phyloP scores from a whole-genome alignment of 352 stramenopile genomes.

The Phytophthora crassamura region DNA sequence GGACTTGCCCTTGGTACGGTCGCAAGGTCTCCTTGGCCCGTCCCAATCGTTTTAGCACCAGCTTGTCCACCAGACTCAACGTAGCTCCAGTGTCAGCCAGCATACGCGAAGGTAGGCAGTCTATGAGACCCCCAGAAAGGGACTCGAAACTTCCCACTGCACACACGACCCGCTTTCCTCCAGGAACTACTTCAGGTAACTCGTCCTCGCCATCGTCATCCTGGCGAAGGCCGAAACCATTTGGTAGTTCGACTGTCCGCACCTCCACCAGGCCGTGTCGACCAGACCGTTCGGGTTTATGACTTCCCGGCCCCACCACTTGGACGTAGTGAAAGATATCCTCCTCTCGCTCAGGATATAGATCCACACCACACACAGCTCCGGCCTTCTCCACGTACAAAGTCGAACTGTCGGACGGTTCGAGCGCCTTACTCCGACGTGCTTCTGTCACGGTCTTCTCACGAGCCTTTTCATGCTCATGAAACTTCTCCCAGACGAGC shows the following conservation, averaged over 20 bases:
- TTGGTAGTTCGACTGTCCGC: not conserved
- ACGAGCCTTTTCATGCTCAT: no score
- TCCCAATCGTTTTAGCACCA: not conserved
- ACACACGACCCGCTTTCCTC: not conserved
- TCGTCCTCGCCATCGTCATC: not conserved
- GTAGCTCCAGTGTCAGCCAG: conserved; percentile 5
- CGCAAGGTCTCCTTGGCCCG: not conserved
- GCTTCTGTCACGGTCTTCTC: no score
- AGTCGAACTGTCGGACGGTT: no score
- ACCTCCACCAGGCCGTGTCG: not conserved
- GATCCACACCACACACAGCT: no score
- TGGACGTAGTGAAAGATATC: not conserved
- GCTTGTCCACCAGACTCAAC: not conserved
- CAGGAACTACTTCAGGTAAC: not conserved
- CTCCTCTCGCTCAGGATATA: not conserved
- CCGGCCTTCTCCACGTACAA: no score
- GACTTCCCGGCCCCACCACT: not conserved
- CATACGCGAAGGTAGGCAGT: not conserved
- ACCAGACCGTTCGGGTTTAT: not conserved
- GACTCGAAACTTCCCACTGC: not conserved
- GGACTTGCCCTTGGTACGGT: not conserved
- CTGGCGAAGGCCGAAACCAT: not conserved
- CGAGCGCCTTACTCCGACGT: no score
- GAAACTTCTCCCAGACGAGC: no score
- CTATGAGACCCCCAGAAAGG: not conserved